Evolutionary conservation across 2,329 filamentous ascomycete species (phyloP).

Genomic region (Curvularia spicifera): DNA sequence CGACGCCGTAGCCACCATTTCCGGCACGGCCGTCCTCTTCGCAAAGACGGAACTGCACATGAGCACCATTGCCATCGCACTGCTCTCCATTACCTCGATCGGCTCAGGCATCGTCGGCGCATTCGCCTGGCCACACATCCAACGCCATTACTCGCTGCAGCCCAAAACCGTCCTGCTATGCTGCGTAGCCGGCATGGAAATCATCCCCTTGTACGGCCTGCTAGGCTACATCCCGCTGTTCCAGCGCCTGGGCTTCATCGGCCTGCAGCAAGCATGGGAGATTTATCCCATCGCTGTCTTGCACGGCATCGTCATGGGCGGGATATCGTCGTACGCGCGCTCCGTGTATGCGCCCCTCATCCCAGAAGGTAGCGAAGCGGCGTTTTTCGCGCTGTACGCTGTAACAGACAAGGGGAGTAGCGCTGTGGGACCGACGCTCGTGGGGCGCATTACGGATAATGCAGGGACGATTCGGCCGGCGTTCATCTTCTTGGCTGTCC

Average conservation of each 20-base stretch:
- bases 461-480: conserved; percentile 59
- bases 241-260: conserved; percentile 72
- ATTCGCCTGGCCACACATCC: conserved; percentile 83
- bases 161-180: conserved; percentile 84
- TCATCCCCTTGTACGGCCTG: conserved; percentile 88
- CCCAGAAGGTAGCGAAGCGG: conserved; percentile 87
- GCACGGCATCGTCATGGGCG: conserved; percentile 88
- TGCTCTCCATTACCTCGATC: conserved; percentile 92
- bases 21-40: conserved; percentile 91
- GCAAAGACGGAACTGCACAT: conserved; percentile 90
- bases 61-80: conserved; percentile 80
- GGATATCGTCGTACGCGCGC: conserved; percentile 85
- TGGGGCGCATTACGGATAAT: conserved; percentile 83
- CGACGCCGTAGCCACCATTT: conserved; percentile 90
- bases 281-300: conserved; percentile 88
- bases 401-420: conserved; percentile 96
- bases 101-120: conserved; percentile 82
- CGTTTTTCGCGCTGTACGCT: conserved; percentile 92
- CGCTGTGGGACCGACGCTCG: conserved; percentile 87
- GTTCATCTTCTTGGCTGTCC: conserved; percentile 81
- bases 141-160: conserved; percentile 67
- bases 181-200: conserved; percentile 83
- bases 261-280: conserved; percentile 86
- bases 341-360: conserved; percentile 89
- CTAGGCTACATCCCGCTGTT: conserved; percentile 82